Conservation (phyloP, 2,329 filamentous ascomycete genomes). For the Cordyceps pruinosa region DNA sequence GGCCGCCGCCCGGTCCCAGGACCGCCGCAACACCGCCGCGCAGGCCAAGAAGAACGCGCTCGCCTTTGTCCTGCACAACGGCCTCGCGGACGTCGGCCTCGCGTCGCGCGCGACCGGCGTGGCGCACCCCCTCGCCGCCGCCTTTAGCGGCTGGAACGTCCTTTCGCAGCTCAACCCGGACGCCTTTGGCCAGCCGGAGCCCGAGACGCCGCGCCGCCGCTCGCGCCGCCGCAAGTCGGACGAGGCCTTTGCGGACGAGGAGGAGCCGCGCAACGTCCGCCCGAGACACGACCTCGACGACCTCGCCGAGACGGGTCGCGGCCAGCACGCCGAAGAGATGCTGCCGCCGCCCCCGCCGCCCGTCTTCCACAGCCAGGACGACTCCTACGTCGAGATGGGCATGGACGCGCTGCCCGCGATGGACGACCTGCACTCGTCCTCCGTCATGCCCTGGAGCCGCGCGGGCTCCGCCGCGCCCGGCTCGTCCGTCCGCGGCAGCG, state of each 20-base stretch:
- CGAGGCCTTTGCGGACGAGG: conserved; percentile 36
- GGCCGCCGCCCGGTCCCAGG: conserved; percentile 26
- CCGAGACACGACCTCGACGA: conserved; percentile 14
- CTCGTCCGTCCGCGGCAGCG: conserved; percentile 38
- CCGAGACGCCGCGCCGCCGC: neutral
- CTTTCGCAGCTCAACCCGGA: conserved; percentile 3
- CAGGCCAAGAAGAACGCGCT: conserved; percentile 35
- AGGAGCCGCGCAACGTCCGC: conserved; percentile 1
- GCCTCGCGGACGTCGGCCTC: conserved; percentile 28
- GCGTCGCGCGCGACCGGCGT: conserved; percentile 20
- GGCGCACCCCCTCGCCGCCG: conserved; percentile 36
- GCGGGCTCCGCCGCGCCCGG: conserved; percentile 37
- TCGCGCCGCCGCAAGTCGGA: conserved; percentile 35
- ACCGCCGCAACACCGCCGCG: conserved; percentile 18
- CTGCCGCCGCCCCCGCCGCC: conserved; percentile 20
- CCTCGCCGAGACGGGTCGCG: conserved; percentile 23
- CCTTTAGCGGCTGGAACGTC: conserved; percentile 30
- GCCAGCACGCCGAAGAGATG: conserved; percentile 19
- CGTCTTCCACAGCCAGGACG: conserved; percentile 25
- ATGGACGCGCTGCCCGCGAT: conserved; percentile 61
- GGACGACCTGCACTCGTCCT: conserved; percentile 55
- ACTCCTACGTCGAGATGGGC: conserved; percentile 55
- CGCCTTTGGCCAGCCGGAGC: conserved; percentile 26
- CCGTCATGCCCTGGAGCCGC: conserved; percentile 47
- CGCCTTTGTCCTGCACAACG: conserved; percentile 25